Percentiles rank a stretch among this genome's conserved stretches.
These are phyloP conservation scores for Ophiostoma ips DNA, from an alignment of 2,329 filamentous ascomycete species.

Conservation along the genomic window DNA sequence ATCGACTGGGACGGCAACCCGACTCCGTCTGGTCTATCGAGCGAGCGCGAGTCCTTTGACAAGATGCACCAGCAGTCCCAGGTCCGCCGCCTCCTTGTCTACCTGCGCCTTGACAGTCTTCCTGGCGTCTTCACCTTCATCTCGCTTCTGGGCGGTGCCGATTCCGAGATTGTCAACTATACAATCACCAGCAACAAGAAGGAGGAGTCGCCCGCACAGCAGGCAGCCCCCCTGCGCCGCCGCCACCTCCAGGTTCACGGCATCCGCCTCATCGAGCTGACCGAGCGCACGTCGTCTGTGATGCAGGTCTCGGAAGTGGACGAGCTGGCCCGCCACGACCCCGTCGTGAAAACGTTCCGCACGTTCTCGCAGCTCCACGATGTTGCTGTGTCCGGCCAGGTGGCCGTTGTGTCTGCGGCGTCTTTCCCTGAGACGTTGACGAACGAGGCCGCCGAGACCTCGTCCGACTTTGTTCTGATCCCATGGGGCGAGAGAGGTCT, in stretches of 20 bases:
- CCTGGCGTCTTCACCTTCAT: slow-evolving; percentile 71
- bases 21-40: slow-evolving; percentile 20
- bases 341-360: slow-evolving; percentile 81
- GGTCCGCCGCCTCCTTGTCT: slow-evolving; percentile 57
- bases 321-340: slow-evolving; percentile 55
- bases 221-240: slow-evolving; percentile 22
- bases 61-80: slow-evolving; percentile 24
- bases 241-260: slow-evolving; percentile 62
- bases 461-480: slow-evolving; percentile 62
- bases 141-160: slow-evolving; percentile 49
- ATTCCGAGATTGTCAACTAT: slow-evolving; percentile 10
- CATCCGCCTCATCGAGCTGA: slow-evolving; percentile 73
- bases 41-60: slow-evolving; percentile 16
- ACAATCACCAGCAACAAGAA: not conserved
- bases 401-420: slow-evolving; percentile 63
- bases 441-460: slow-evolving; percentile 53
- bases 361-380: slow-evolving; percentile 78
- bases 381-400: slow-evolving; percentile 66
- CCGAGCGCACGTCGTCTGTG: slow-evolving; percentile 84
- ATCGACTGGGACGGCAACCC: slow-evolving; percentile 63
- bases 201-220: slow-evolving; percentile 9
- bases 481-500: slow-evolving; percentile 84
- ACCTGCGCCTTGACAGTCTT: slow-evolving; percentile 73
- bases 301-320: slow-evolving; percentile 84
- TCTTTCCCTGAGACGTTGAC: slow-evolving; percentile 68